Conservation (phyloP, 768 basidiomycete species). For the Suillus cothurnatus region DNA sequence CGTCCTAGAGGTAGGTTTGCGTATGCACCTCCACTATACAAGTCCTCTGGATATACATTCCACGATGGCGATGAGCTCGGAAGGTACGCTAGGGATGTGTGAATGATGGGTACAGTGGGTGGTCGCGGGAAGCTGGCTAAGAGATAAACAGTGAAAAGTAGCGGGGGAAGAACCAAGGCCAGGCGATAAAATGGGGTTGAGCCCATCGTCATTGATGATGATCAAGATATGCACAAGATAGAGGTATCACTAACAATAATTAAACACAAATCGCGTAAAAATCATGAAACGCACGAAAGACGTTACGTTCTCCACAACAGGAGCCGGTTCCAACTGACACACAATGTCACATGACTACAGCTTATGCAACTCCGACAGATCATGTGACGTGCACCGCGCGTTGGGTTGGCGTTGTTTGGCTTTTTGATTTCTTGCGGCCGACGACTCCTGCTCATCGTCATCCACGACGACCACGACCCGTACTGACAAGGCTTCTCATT, state of each 20-base stretch:
- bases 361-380: constrained; percentile 23
- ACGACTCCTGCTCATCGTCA: constrained; percentile 16
- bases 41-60: constrained; percentile 73
- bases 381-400: constrained; percentile 39
- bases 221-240: constrained; percentile 11
- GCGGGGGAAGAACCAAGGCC: constrained; percentile 55
- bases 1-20: constrained; percentile 65
- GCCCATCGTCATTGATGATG: constrained; percentile 10
- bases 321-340: background rate
- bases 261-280: background rate
- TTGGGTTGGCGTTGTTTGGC: constrained; percentile 39
- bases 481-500: constrained; percentile 8
- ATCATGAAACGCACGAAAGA: background rate
- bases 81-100: constrained; percentile 63
- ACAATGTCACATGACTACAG: constrained; percentile 24
- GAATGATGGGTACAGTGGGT: constrained; percentile 49
- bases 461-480: constrained; percentile 10
- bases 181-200: constrained; percentile 21
- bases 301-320: background rate
- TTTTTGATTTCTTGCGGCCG: constrained; percentile 31
- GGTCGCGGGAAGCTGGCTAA: constrained; percentile 67
- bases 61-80: constrained; percentile 59
- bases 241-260: background rate
- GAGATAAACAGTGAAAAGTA: constrained; percentile 62
- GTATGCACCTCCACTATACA: constrained; percentile 62